A percentile compares a stretch with the other conserved stretches of the same genome.
Evolutionary conservation across 306 rosid genomes (phyloP).

Genomic region (Pterocarpus macrocarpus): DNA sequence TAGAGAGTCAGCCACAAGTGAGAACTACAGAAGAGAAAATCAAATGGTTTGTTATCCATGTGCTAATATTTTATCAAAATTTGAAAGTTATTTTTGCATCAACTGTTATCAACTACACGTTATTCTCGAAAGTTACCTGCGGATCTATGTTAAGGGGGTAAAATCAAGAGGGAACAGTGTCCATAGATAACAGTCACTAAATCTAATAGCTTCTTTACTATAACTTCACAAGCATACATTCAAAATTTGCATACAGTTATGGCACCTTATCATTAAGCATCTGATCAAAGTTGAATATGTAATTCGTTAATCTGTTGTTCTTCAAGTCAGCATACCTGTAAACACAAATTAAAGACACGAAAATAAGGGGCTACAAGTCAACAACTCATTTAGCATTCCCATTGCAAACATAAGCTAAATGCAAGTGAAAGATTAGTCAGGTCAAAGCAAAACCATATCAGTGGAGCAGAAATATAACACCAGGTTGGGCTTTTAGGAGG

Average conservation of each 20-base stretch:
- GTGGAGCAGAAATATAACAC: neutral
- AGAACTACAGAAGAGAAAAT: neutral
- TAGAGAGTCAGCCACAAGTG: too few species aligned
- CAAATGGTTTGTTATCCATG: too few species aligned
- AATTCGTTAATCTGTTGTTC: slow-evolving; percentile 90
- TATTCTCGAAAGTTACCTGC: too few species aligned
- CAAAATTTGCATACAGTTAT: slow-evolving; percentile 26
- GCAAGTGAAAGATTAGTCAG: neutral
- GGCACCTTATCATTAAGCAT: slow-evolving; percentile 94
- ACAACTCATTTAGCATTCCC: slow-evolving; percentile 31
- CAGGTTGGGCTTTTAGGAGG: neutral
- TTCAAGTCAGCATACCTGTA: slow-evolving; percentile 96
- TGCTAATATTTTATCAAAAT: too few species aligned
- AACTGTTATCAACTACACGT: too few species aligned
- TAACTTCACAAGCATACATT: slow-evolving; percentile 25
- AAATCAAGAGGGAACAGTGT: neutral
- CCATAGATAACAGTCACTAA: slow-evolving; percentile 8
- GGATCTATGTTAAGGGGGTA: neutral
- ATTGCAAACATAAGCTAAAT: slow-evolving; percentile 11
- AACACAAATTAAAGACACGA: slow-evolving; percentile 43
- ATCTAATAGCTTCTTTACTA: slow-evolving; percentile 33
- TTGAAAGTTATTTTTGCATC: too few species aligned
- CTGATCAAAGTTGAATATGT: slow-evolving; percentile 93
- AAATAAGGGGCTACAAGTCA: slow-evolving; percentile 29
- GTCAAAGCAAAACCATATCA: slow-evolving; percentile 31